phyloP scores from a whole-genome alignment of 2,329 filamentous ascomycete species.

The Claviceps maximensis region DNA sequence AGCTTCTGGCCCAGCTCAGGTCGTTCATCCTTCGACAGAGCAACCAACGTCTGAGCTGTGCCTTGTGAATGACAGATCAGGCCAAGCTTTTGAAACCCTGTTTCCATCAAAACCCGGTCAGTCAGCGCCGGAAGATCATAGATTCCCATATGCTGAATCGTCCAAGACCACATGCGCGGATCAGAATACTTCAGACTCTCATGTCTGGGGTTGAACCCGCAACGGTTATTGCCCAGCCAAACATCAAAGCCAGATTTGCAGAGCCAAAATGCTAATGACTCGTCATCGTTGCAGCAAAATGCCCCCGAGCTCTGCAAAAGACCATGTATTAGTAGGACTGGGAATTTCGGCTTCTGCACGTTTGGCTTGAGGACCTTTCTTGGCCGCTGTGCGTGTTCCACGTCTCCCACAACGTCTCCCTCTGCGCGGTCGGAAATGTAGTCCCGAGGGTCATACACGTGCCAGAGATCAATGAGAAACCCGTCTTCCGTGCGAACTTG shows the following conservation, averaged over 20 bases:
- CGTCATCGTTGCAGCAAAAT: constrained; percentile 82
- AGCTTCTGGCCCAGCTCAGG: constrained; percentile 73
- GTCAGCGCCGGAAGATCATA: constrained; percentile 75
- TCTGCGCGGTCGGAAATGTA: constrained; percentile 30
- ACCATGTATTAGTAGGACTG: constrained; percentile 77
- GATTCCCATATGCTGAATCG: constrained; percentile 85
- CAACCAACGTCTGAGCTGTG: constrained; percentile 77
- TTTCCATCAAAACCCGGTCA: constrained; percentile 67
- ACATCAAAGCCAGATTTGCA: constrained; percentile 89
- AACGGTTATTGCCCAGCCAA: constrained; percentile 90
- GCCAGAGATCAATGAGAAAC: constrained; percentile 80
- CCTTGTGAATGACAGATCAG: constrained; percentile 84
- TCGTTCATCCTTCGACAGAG: constrained; percentile 77
- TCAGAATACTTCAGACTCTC: constrained; percentile 56
- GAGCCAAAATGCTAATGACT: constrained; percentile 80
- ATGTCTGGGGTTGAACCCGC: constrained; percentile 71
- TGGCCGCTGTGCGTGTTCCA: constrained; percentile 13
- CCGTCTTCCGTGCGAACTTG: constrained; percentile 88
- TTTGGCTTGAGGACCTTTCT: constrained; percentile 26
- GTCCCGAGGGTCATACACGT: constrained; percentile 73
- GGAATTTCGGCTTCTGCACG: constrained; percentile 50
- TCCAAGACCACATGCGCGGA: constrained; percentile 94
- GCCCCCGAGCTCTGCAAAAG: constrained; percentile 78
- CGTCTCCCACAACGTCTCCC: background rate
- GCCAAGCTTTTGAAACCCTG: constrained; percentile 69